phyloP scores from a whole-genome alignment of 495 filamentous ascomycete genomes.

The Hypoxylon lienhwacheense region DNA sequence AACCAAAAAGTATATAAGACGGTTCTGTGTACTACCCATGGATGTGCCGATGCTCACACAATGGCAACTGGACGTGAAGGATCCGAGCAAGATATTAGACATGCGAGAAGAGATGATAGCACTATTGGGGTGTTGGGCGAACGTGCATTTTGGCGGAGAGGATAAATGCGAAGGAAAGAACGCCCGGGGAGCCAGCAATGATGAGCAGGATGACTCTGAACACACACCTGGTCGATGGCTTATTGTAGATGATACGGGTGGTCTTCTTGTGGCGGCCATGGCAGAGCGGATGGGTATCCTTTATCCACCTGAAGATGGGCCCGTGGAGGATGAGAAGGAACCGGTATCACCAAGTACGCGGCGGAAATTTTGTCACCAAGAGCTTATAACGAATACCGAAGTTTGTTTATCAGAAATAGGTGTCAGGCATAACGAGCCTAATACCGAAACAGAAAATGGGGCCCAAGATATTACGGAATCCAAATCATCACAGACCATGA shows the following conservation, averaged over 20 bases:
- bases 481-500: slow-evolving; percentile 10
- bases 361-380: slow-evolving; percentile 5
- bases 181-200: slow-evolving; percentile 9
- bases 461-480: slow-evolving; percentile 12
- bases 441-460: neutral
- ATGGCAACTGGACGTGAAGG: slow-evolving; percentile 75
- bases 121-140: slow-evolving; percentile 58
- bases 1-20: slow-evolving; percentile 84
- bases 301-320: slow-evolving; percentile 48
- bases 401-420: neutral
- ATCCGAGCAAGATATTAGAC: slow-evolving; percentile 80
- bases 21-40: slow-evolving; percentile 81
- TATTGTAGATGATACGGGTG: slow-evolving; percentile 87
- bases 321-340: slow-evolving; percentile 40
- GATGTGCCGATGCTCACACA: slow-evolving; percentile 73
- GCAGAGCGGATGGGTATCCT: slow-evolving; percentile 92
- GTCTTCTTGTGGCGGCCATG: slow-evolving; percentile 80
- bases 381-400: neutral
- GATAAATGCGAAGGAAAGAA: slow-evolving; percentile 39
- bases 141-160: slow-evolving; percentile 53
- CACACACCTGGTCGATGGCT: slow-evolving; percentile 62
- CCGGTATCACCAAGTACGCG: slow-evolving; percentile 17
- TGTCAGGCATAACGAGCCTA: neutral
- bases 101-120: slow-evolving; percentile 83
- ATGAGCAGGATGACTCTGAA: slow-evolving; percentile 14